These are phyloP conservation scores for Solanum pennellii DNA, from an alignment of 257 asterid genomes.

Conservation along the genomic window DNA sequence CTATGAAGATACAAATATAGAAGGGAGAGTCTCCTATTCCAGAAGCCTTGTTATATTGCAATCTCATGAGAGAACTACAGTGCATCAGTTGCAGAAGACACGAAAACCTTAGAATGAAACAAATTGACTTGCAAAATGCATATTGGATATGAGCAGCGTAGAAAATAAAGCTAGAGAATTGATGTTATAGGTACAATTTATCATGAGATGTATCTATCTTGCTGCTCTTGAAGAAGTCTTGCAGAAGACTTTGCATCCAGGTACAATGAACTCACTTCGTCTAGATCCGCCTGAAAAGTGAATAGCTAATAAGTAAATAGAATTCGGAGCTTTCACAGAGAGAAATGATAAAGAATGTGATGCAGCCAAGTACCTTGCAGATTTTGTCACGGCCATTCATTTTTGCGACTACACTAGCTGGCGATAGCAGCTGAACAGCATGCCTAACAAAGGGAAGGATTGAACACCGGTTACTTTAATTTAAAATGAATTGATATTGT, in stretches of 20 bases:
- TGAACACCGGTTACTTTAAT: background rate
- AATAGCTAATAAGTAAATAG: background rate
- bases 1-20: background rate
- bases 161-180: background rate
- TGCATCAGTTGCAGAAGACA: background rate
- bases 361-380: slow-evolving; percentile 67
- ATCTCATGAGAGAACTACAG: background rate
- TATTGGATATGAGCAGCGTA: background rate
- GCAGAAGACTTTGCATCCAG: slow-evolving; percentile 88
- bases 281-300: slow-evolving; percentile 66
- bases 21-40: background rate
- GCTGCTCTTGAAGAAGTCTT: slow-evolving; percentile 88
- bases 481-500: background rate
- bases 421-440: slow-evolving; percentile 78
- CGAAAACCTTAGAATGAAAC: background rate
- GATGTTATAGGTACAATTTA: background rate
- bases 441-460: slow-evolving; percentile 38
- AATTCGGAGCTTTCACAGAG: background rate
- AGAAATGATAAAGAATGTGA: background rate
- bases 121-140: background rate
- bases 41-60: background rate
- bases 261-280: slow-evolving; percentile 69
- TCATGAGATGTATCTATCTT: slow-evolving; percentile 78
- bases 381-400: slow-evolving; percentile 78
- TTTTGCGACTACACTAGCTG: slow-evolving; percentile 75